These are phyloP conservation scores for Phaeoacremonium minimum DNA, from an alignment of 2,329 filamentous ascomycete species.

Conservation along the genomic window DNA sequence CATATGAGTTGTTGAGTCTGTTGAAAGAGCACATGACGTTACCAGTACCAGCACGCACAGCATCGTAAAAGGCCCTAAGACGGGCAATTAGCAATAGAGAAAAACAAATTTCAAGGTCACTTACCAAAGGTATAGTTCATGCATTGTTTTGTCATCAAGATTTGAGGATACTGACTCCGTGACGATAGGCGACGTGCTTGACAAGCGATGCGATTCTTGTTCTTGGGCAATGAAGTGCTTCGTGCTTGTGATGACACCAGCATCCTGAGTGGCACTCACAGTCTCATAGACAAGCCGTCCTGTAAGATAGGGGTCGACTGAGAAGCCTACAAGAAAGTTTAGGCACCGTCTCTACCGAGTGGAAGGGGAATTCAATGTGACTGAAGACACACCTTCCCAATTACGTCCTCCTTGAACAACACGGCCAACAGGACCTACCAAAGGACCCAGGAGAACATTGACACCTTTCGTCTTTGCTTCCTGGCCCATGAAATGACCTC, in stretches of 20 bases:
- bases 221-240: slow-evolving; percentile 63
- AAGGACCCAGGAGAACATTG: slow-evolving; percentile 75
- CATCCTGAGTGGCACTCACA: slow-evolving; percentile 64
- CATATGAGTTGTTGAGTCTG: slow-evolving; percentile 37
- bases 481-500: slow-evolving; percentile 68
- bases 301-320: slow-evolving; percentile 57
- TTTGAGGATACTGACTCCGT: slow-evolving; percentile 35
- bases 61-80: slow-evolving; percentile 6
- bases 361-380: slow-evolving; percentile 1
- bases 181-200: not conserved
- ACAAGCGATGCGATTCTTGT: slow-evolving; percentile 29
- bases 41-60: slow-evolving; percentile 6
- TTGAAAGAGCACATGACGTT: slow-evolving; percentile 8
- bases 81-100: not conserved
- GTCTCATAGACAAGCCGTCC: slow-evolving; percentile 42
- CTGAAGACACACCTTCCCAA: slow-evolving; percentile 36
- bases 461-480: slow-evolving; percentile 76
- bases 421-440: slow-evolving; percentile 61
- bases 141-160: slow-evolving; percentile 33
- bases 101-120: too few species aligned
- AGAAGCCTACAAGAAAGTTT: slow-evolving; percentile 20
- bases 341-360: not conserved
- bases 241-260: slow-evolving; percentile 66
- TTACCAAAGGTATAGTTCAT: slow-evolving; percentile 40
- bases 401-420: slow-evolving; percentile 58